Conservation (phyloP, 345 rosid species). For the Arabis alpina region DNA sequence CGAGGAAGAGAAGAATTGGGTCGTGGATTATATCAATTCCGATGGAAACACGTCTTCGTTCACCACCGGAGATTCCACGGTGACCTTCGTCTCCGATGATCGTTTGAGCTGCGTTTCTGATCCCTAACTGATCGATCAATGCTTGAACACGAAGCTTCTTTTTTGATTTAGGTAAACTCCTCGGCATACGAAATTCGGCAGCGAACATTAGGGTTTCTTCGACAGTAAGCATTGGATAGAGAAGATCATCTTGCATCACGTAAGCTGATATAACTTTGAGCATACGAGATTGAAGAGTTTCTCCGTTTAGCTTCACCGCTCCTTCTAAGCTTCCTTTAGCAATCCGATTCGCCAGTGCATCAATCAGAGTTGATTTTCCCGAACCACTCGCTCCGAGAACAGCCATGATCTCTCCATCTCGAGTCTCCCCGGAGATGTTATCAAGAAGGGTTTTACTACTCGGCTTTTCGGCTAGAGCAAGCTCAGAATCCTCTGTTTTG, state of each 20-base stretch:
- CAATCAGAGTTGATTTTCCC: constrained; percentile 89
- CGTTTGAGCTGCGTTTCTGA: constrained; percentile 83
- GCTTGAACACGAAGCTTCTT: constrained; percentile 83
- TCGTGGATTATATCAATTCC: constrained; percentile 95
- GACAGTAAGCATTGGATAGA: constrained; percentile 89
- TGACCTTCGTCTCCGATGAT: constrained; percentile 97
- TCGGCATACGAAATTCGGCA: constrained; percentile 89
- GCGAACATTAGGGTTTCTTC: constrained; percentile 96
- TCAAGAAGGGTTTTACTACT: constrained; percentile 73
- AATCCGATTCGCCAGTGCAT: constrained; percentile 85
- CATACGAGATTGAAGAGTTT: constrained; percentile 73
- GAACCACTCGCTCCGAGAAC: constrained; percentile 97
- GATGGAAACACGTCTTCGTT: constrained; percentile 86
- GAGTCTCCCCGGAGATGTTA: constrained; percentile 83
- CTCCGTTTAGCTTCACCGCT: constrained; percentile 68
- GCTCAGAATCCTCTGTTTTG: constrained; percentile 42
- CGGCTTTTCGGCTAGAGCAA: constrained; percentile 44
- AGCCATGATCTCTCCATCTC: constrained; percentile 88
- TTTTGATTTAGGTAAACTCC: constrained; percentile 76
- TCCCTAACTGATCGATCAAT: constrained; percentile 84
- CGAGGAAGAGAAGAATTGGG: constrained; percentile 84
- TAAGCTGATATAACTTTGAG: constrained; percentile 89
- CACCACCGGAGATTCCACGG: constrained; percentile 96
- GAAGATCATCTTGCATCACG: constrained; percentile 94
- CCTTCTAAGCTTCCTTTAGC: constrained; percentile 86